Evolutionary conservation across 148 eudicot genomes (phyloP).

Genomic region (Silene uniflora): DNA sequence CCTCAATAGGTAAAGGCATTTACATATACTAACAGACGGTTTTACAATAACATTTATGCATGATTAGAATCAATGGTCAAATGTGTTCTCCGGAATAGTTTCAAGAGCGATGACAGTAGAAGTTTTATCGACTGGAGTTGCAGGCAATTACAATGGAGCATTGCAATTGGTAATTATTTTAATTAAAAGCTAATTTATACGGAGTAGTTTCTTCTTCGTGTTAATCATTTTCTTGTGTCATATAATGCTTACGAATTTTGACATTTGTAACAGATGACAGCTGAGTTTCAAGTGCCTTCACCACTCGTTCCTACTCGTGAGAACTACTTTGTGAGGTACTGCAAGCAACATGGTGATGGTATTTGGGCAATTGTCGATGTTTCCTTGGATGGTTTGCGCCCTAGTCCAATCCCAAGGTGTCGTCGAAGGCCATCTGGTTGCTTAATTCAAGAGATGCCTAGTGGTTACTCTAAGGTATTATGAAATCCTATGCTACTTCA

Average conservation of each 20-base stretch:
- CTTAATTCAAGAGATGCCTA: constrained; percentile 77
- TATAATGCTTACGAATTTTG: not conserved
- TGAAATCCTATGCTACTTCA: not conserved
- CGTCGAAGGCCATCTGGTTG: constrained; percentile 92
- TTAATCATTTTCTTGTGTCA: too few relatives aligned
- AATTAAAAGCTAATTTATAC: not conserved
- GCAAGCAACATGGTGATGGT: constrained; percentile 74
- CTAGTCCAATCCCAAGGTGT: constrained; percentile 48
- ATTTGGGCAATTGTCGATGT: constrained; percentile 94
- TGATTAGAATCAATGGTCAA: constrained; percentile 78
- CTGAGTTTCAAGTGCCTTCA: constrained; percentile 84
- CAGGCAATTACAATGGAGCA: constrained; percentile 91
- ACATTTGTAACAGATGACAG: constrained; percentile 60
- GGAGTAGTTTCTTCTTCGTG: too few relatives aligned
- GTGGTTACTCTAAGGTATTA: constrained; percentile 86
- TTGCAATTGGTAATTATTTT: constrained; percentile 69
- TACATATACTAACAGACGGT: too few relatives aligned
- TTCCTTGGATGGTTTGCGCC: constrained; percentile 68
- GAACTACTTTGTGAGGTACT: constrained; percentile 85
- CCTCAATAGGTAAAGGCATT: too few relatives aligned
- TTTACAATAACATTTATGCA: not conserved
- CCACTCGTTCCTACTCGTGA: constrained; percentile 89
- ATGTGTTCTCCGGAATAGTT: constrained; percentile 68
- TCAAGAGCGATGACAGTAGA: constrained; percentile 82
- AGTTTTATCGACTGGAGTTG: constrained; percentile 89